phyloP scores from a whole-genome alignment of 305 asterid genomes.

The Solanum aculeatissimum region DNA sequence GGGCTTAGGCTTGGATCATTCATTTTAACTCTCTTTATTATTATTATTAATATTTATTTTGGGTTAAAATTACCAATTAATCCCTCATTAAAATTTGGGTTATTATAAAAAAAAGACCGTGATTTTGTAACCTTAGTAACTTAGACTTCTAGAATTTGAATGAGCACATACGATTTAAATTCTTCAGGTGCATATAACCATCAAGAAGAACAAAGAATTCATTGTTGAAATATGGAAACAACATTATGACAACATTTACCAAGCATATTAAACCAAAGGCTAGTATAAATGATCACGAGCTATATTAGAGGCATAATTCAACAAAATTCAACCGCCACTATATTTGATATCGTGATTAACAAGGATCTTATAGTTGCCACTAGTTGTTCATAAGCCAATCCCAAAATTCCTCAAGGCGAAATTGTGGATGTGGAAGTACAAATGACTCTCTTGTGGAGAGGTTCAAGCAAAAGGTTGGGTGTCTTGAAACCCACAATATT shows the following conservation, averaged over 20 bases:
- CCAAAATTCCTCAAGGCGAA: background rate
- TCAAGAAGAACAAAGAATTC: background rate
- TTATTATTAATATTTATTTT: background rate
- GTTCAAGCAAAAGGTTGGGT: background rate
- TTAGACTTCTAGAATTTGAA: background rate
- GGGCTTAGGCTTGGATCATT: background rate
- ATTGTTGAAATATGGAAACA: background rate
- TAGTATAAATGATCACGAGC: background rate
- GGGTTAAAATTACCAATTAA: background rate
- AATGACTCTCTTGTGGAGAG: background rate
- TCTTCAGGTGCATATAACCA: background rate
- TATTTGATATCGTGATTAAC: background rate
- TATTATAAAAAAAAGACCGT: background rate
- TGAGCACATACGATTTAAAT: background rate
- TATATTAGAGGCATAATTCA: background rate
- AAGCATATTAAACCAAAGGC: background rate
- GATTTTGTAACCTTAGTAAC: background rate
- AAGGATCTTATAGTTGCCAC: background rate
- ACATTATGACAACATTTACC: background rate
- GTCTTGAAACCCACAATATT: background rate
- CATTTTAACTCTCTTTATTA: background rate
- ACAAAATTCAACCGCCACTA: background rate
- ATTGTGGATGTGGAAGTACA: background rate
- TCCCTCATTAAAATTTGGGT: background rate
- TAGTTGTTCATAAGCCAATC: background rate